These are phyloP conservation scores for Carex scoparia DNA, from an alignment of 176 grass and related monocot species.

Conservation along the genomic window DNA sequence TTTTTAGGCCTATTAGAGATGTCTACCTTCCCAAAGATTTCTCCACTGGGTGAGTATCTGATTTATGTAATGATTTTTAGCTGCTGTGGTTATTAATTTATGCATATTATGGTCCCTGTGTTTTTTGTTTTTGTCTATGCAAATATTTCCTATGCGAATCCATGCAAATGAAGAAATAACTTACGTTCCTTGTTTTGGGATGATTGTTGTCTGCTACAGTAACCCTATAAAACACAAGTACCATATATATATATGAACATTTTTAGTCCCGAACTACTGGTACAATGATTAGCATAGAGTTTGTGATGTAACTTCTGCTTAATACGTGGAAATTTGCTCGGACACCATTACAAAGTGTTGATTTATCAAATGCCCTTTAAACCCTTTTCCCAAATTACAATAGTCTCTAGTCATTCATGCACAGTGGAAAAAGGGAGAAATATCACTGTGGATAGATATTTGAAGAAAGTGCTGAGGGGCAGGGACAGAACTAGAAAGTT, in stretches of 20 bases:
- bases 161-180: neutral
- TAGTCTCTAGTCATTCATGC: neutral
- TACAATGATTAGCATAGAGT: neutral
- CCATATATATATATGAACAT: neutral
- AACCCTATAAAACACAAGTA: neutral
- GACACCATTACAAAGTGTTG: neutral
- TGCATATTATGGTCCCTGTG: neutral
- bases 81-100: neutral
- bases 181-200: neutral
- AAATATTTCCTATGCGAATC: neutral
- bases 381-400: neutral
- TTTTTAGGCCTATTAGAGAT: neutral
- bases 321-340: neutral
- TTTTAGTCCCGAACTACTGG: neutral
- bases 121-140: neutral
- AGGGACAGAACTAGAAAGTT: too few species aligned
- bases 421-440: neutral
- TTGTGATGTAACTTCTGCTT: neutral
- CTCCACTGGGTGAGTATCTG: conserved; percentile 10
- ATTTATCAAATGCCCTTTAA: neutral
- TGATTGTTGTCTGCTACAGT: neutral
- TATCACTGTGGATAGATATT: neutral
- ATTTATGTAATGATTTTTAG: neutral
- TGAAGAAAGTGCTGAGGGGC: neutral
- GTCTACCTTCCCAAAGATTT: neutral